These are phyloP conservation scores for Basipetospora chlamydospora DNA, from an alignment of 2,329 filamentous ascomycete species.

Conservation along the genomic window DNA sequence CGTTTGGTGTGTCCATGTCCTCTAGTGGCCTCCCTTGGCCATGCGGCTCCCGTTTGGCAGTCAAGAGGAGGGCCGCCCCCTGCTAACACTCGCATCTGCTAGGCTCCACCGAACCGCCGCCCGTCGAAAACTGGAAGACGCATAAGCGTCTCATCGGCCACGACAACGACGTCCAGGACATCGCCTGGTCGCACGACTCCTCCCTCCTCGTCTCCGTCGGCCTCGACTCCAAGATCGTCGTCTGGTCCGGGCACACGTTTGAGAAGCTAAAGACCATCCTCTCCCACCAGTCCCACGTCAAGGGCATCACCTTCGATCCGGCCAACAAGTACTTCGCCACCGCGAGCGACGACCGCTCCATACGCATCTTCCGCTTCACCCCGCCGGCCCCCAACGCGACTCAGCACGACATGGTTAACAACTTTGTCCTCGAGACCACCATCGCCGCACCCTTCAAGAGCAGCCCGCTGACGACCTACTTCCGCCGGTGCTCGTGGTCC, in stretches of 20 bases:
- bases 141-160: conserved; percentile 86
- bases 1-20: conserved; percentile 50
- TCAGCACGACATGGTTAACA: conserved; percentile 89
- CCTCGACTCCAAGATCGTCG: conserved; percentile 91
- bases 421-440: conserved; percentile 88
- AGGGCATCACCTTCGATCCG: conserved; percentile 95
- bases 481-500: conserved; percentile 91
- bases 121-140: conserved; percentile 96
- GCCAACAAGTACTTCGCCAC: conserved; percentile 99
- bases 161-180: conserved; percentile 95
- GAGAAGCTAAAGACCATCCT: conserved; percentile 92
- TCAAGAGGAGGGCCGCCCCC: no score
- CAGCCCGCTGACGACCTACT: conserved; percentile 92
- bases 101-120: conserved; percentile 77
- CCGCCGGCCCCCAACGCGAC: conserved; percentile 83
- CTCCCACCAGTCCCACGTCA: conserved; percentile 93
- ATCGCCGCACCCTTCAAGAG: conserved; percentile 78
- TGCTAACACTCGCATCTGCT: no score
- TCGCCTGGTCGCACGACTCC: conserved; percentile 93
- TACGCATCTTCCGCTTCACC: conserved; percentile 93
- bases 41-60: no score
- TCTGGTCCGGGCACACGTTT: conserved; percentile 96
- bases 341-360: conserved; percentile 88
- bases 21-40: no score
- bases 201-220: conserved; percentile 93